These are phyloP conservation scores for Diutina pseudorugosa DNA, from an alignment of 1,139 yeast species.

Conservation along the genomic window DNA sequence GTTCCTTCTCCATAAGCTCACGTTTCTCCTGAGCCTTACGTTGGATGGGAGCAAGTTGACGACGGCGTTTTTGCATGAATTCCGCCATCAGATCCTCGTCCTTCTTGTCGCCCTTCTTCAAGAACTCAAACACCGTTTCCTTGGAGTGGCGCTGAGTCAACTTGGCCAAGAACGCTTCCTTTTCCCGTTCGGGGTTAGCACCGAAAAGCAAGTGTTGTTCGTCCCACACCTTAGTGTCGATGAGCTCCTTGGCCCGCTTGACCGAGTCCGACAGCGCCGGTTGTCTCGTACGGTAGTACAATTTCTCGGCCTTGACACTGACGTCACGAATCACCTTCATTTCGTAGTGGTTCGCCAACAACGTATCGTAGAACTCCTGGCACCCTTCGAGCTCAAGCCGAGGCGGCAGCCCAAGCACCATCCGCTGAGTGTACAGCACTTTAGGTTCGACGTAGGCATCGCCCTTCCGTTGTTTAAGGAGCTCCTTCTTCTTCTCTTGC, in stretches of 20 bases:
- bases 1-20: slow-evolving; percentile 60
- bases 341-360: slow-evolving; percentile 60
- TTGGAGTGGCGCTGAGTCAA: slow-evolving; percentile 56
- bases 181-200: slow-evolving; percentile 58
- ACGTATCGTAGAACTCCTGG: slow-evolving; percentile 58
- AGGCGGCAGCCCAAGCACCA: slow-evolving; percentile 79
- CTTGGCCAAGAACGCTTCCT: slow-evolving; percentile 58
- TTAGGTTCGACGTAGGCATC: slow-evolving; percentile 34
- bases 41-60: slow-evolving; percentile 82
- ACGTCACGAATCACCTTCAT: slow-evolving; percentile 54
- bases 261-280: slow-evolving; percentile 80
- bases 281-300: slow-evolving; percentile 75
- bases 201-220: slow-evolving; percentile 74
- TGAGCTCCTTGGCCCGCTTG: slow-evolving; percentile 71
- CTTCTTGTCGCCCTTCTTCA: slow-evolving; percentile 35
- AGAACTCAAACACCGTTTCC: slow-evolving; percentile 91
- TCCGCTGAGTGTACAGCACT: slow-evolving; percentile 60
- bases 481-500: slow-evolving; percentile 49
- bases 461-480: slow-evolving; percentile 34
- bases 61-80: slow-evolving; percentile 77
- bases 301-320: slow-evolving; percentile 75
- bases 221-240: slow-evolving; percentile 74
- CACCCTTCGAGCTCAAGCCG: slow-evolving; percentile 56
- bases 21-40: slow-evolving; percentile 61
- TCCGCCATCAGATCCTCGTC: slow-evolving; percentile 60